Evolutionary conservation across 1,139 yeast species (phyloP), one percentile per base, ranked within the genome.

Genomic region (Spencermartinsiella ligniputridi): DNA sequence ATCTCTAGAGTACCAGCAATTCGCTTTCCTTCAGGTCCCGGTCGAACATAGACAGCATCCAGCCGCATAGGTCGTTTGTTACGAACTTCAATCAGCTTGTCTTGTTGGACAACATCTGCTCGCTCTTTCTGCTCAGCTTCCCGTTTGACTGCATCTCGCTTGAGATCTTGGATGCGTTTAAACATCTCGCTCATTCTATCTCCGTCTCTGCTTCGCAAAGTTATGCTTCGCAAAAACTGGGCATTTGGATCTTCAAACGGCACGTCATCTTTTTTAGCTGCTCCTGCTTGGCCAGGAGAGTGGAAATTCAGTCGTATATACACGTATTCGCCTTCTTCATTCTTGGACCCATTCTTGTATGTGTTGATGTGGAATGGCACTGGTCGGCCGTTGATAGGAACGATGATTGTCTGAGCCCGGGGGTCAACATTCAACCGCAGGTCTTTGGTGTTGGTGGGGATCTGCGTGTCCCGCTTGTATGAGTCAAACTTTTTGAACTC

Each of bases 361-460:
- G 97, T 74, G 61, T 89, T 88, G 58, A 92, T 89, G 64, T 92
- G 98, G 74, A 92, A 90, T 22, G 98, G 98, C 40, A 94, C 98
- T 1, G 98, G 97, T 60, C 98, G 78, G 50, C 98, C 98, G 58
- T 84, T 80, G 50, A 92, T 85, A 41, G 98, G 98, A 49, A 92
- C 71, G 49, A 92, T 78, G 45, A 92, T 85, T 1, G 97, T 87
- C 66, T 89, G 96, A 49, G 85, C 78, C 60, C 87, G 88, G 62
- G 79, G 74, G 63, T 92, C 98, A 46, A 92, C 90, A 59, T 85
- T 92, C 50, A 92, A 81, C 62, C 83, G 82, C 62, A 92, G 74
- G 62, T 90, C 97, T 56, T 83, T 78, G 15, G 89, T 95, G 55
- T 79, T 78, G 35, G 72, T 69, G 30, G 98, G 98, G 51, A 92